Percentiles rank a stretch among this genome's conserved stretches.
Evolutionary conservation across 2,329 filamentous ascomycete species (phyloP).

Genomic region (Aureobasidium namibiae): DNA sequence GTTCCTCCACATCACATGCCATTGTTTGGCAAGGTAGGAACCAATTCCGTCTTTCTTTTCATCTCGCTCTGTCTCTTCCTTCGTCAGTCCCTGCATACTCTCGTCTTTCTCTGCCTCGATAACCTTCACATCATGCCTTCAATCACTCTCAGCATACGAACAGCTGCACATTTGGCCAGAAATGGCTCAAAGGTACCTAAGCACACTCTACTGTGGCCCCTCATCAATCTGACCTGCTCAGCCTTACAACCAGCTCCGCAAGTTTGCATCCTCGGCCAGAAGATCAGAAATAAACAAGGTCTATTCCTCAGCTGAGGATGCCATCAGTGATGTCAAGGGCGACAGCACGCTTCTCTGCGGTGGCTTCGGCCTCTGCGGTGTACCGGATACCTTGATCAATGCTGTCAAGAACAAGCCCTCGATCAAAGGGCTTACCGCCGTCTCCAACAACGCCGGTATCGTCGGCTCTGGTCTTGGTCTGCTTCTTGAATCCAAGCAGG

Average conservation of each 20-base stretch:
- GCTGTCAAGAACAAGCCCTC: slow-evolving; percentile 55
- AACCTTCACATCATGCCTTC: slow-evolving; percentile 11
- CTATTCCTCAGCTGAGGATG: slow-evolving; percentile 50
- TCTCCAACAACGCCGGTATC: slow-evolving; percentile 73
- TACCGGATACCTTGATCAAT: slow-evolving; percentile 63
- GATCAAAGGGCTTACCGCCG: slow-evolving; percentile 56
- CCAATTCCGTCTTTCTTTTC: neutral
- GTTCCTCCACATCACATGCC: slow-evolving; percentile 13
- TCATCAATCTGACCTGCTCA: slow-evolving; percentile 3
- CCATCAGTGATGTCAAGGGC: slow-evolving; percentile 62
- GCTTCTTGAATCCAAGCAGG: slow-evolving; percentile 60
- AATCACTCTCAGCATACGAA: slow-evolving; percentile 17
- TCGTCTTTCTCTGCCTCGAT: neutral
- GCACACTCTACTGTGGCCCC: neutral
- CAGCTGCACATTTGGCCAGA: slow-evolving; percentile 17
- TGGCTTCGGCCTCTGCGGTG: slow-evolving; percentile 75
- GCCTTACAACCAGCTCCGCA: slow-evolving; percentile 18
- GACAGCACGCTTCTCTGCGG: slow-evolving; percentile 65
- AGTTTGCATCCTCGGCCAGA: slow-evolving; percentile 19
- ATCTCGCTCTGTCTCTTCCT: neutral
- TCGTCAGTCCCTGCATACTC: neutral
- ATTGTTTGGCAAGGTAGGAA: slow-evolving; percentile 1
- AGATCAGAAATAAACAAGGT: slow-evolving; percentile 21
- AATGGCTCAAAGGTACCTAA: slow-evolving; percentile 16
- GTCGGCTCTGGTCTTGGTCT: slow-evolving; percentile 62